These are phyloP conservation scores for Prosopis cineraria DNA, from an alignment of 306 rosid genomes.

Conservation along the genomic window DNA sequence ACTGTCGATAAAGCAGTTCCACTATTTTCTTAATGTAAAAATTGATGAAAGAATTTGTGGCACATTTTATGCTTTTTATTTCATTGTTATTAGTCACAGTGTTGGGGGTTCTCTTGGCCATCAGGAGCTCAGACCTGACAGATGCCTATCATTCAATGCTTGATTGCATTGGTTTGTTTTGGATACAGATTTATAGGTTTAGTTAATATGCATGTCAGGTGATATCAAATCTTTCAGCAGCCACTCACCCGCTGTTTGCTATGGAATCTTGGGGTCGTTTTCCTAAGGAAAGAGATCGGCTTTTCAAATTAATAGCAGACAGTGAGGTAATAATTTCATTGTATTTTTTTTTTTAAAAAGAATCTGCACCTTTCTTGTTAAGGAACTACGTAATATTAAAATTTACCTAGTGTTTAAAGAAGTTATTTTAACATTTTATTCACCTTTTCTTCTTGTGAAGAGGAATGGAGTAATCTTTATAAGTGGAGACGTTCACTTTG, in stretches of 20 bases:
- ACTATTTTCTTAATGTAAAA: not conserved
- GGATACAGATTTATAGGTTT: not conserved
- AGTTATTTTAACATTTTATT: conserved; percentile 30
- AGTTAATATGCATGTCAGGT: conserved; percentile 55
- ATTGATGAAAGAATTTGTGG: not conserved
- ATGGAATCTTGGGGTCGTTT: conserved; percentile 87
- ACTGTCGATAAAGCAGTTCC: conserved; percentile 2
- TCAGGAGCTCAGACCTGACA: not conserved
- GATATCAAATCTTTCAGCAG: conserved; percentile 78
- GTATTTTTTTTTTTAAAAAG: not conserved
- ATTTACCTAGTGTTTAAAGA: conserved; percentile 9
- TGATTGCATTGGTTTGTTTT: conserved; percentile 22
- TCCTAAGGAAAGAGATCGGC: conserved; percentile 76
- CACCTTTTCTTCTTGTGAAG: conserved; percentile 47
- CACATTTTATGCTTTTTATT: not conserved
- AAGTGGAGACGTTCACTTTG: conserved; percentile 93
- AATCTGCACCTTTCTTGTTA: conserved; percentile 21
- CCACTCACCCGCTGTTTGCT: conserved; percentile 55
- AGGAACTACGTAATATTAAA: not conserved
- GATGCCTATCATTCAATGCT: conserved; percentile 5
- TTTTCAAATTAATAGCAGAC: conserved; percentile 68
- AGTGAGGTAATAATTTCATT: conserved; percentile 58
- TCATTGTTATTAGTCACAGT: not conserved
- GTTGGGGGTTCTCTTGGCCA: conserved; percentile 2
- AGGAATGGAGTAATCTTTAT: conserved; percentile 71